Conservation (phyloP, 163 green algal genomes). For the Scenedesmus sp. region DNA sequence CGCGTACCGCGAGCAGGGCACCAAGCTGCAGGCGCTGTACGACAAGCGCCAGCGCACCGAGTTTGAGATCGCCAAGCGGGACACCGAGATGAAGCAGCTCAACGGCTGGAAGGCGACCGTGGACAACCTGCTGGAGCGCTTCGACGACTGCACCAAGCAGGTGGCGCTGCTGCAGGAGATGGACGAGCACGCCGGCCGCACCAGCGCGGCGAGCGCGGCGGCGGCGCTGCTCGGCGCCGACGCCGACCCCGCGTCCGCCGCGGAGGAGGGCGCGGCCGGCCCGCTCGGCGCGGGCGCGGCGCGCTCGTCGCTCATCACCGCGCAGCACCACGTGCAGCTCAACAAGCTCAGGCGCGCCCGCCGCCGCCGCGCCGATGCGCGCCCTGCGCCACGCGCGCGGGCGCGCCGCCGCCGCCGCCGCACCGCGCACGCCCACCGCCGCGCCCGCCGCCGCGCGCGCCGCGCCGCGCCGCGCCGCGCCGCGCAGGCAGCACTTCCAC, state of each 20-base stretch:
- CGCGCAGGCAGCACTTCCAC: conserved; percentile 56
- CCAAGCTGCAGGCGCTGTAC: conserved; percentile 67
- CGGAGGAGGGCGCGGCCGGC: conserved; percentile 29
- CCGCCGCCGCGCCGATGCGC: not conserved
- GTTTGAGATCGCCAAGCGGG: conserved; percentile 75
- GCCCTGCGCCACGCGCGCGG: not conserved
- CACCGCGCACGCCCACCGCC: too few species aligned
- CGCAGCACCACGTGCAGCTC: conserved; percentile 23
- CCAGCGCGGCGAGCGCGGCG: not conserved
- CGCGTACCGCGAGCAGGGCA: conserved; percentile 81
- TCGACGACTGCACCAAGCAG: conserved; percentile 59
- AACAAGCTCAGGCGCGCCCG: conserved; percentile 30
- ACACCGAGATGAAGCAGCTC: conserved; percentile 89
- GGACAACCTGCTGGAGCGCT: conserved; percentile 72
- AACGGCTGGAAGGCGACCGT: conserved; percentile 79
- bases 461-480: not conserved
- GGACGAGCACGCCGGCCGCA: not conserved
- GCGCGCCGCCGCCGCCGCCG: too few species aligned
- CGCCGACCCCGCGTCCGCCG: not conserved
- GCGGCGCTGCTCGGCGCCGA: not conserved
- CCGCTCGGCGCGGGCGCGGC: conserved; percentile 8
- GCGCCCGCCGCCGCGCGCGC: too few species aligned
- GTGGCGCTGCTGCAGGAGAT: conserved; percentile 2
- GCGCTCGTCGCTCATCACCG: not conserved
- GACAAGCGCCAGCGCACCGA: conserved; percentile 80